Base-by-base conservation (phyloP, 1,284 basidiomycete species). In the Leccinum angustisporum region DNA sequence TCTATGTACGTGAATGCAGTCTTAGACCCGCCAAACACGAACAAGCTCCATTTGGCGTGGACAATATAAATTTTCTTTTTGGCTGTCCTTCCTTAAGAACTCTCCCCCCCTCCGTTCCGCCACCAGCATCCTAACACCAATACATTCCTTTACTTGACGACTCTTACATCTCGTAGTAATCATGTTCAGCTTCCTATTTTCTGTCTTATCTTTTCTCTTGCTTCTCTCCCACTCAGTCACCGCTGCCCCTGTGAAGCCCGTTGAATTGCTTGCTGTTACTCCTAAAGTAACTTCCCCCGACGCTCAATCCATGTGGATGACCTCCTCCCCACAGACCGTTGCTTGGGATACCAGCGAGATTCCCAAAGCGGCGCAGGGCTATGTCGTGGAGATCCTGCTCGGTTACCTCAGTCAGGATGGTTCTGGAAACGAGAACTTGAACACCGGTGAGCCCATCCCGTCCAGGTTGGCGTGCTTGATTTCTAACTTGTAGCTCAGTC, bases 261-360 rank as follows among this genome's bases (percentile, higher is more conserved):
- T 67, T n/a, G 62, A 77, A 59, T 65, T 77, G 64, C 68, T 81
- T 54, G 83, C 85, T 57, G 75, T 77, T 72, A 77, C 76, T 58
- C 85, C 86, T 0, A 56, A 62, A 4, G 80, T 87, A 68, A 81
- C 73, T 5, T 66, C 63, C 6, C 83, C 83, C 5, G 60, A 46
- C 10, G 40, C 52, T 3, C 59, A 61, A 6, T 59, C 51, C 5
- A 31, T 66, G 9, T 86, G 83, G 84, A 4, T 57, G 4, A 63
- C 69, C 51, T 79, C 79, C 18, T 69, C 70, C 5, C 60, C 8
- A 1, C 78, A 81, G 65, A 71, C 65, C 16, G 78, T 86, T 63
- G 70, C 70, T 54, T 86, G 84, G 84, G 63, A 65, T 40, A 76
- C 72, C 7, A n/a, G 57, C 34, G 55, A 67, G 30, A 61, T 83